phyloP scores from a whole-genome alignment of 1,284 basidiomycete genomes.

The Microbotryomycetes sp. region DNA sequence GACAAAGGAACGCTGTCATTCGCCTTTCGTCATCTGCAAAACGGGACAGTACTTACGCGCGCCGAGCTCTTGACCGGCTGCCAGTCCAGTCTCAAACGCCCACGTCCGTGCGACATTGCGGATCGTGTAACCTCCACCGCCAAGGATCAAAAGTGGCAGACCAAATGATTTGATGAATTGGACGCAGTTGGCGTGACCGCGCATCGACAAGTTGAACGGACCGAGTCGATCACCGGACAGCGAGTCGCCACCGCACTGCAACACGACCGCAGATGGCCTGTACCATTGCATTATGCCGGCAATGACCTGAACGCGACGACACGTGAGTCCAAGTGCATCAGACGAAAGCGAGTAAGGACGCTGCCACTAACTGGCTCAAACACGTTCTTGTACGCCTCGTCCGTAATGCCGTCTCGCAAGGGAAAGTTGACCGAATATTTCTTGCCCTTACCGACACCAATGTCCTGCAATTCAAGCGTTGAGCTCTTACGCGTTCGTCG shows the following conservation, averaged over 20 bases:
- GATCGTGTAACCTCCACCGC: slow-evolving; percentile 98
- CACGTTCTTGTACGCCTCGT: slow-evolving; percentile 89
- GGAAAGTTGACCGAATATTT: slow-evolving; percentile 93
- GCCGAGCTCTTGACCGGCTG: slow-evolving; percentile 87
- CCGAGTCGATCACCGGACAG: slow-evolving; percentile 94
- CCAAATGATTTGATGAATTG: slow-evolving; percentile 96
- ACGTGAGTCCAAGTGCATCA: neutral
- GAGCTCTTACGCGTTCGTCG: neutral
- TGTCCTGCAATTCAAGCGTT: slow-evolving; percentile 61
- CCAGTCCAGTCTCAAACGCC: slow-evolving; percentile 97
- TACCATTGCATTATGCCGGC: slow-evolving; percentile 92
- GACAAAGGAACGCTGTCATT: neutral
- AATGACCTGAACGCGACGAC: slow-evolving; percentile 63
- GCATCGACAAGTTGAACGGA: slow-evolving; percentile 94
- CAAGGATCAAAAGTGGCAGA: slow-evolving; percentile 82
- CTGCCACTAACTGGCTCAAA: slow-evolving; percentile 74
- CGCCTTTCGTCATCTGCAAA: neutral
- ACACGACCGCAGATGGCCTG: slow-evolving; percentile 87
- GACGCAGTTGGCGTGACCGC: slow-evolving; percentile 94
- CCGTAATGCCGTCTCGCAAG: slow-evolving; percentile 87
- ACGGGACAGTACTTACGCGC: slow-evolving; percentile 50
- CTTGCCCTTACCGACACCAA: slow-evolving; percentile 86
- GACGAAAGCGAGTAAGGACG: neutral
- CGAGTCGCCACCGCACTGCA: slow-evolving; percentile 99
- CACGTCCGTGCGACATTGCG: slow-evolving; percentile 93